These are phyloP conservation scores for Alternaria arborescens DNA, from an alignment of 2,329 filamentous ascomycete species.

Conservation along the genomic window DNA sequence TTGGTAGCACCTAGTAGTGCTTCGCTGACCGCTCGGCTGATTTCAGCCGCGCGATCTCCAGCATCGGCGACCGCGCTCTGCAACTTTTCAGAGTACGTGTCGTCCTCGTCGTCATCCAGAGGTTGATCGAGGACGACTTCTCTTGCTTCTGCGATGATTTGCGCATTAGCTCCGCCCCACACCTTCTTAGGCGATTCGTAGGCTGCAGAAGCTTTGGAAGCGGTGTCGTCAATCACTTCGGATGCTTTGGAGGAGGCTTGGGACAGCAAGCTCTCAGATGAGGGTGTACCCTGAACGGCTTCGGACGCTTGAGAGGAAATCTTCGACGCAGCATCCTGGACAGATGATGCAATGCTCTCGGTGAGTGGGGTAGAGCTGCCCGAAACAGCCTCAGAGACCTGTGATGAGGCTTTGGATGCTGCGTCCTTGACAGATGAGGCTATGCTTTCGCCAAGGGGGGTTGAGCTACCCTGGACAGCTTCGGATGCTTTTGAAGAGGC, in stretches of 20 bases:
- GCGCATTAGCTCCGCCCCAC: conserved; percentile 63
- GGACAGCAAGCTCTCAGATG: conserved; percentile 35
- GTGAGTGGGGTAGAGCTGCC: conserved; percentile 39
- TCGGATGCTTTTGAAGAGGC: conserved; percentile 42
- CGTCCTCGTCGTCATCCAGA: conserved; percentile 57
- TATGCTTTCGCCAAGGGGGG: conserved; percentile 42
- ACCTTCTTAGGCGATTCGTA: conserved; percentile 58
- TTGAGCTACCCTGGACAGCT: conserved; percentile 42
- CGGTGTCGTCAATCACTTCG: conserved; percentile 30
- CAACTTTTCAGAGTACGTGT: conserved; percentile 60
- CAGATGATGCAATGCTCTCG: conserved; percentile 48
- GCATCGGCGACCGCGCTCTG: conserved; percentile 62
- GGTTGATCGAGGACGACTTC: conserved; percentile 61
- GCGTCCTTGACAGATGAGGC: conserved; percentile 50
- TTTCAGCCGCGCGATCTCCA: conserved; percentile 61
- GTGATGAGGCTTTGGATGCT: conserved; percentile 44
- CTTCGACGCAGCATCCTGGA: conserved; percentile 48
- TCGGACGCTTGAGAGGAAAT: conserved; percentile 40
- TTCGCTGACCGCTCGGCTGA: conserved; percentile 65
- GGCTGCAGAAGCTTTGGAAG: conserved; percentile 34
- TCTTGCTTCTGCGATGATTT: conserved; percentile 58
- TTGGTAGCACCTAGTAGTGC: conserved; percentile 59
- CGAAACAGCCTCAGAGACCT: conserved; percentile 40
- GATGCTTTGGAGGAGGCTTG: conserved; percentile 33
- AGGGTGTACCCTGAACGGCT: conserved; percentile 26